phyloP scores from a whole-genome alignment of 1,284 basidiomycete species.

The Ceratobasidium sp. region DNA sequence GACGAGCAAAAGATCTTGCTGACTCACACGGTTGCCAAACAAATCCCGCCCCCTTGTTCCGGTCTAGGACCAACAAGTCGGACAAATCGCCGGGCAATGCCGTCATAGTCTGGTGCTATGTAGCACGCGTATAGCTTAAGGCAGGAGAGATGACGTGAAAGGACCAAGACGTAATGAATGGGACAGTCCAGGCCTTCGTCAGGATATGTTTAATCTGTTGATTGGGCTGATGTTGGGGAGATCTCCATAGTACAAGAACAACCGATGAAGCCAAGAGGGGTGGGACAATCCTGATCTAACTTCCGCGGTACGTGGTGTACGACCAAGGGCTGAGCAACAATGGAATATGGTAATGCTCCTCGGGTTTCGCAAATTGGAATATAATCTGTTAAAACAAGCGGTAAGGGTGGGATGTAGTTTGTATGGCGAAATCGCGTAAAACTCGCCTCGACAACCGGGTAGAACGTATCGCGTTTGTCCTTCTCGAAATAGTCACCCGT shows the following conservation, averaged over 20 bases:
- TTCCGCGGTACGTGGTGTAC: slow-evolving; percentile 93
- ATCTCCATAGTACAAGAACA: no score
- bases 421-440: background rate
- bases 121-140: no score
- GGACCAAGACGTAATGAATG: no score
- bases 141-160: no score
- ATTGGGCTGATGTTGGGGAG: background rate
- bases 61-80: background rate
- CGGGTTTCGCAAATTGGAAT: slow-evolving; percentile 76
- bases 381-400: slow-evolving; percentile 68
- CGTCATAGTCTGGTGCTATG: background rate
- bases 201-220: background rate
- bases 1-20: background rate
- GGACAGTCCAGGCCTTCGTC: no score
- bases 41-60: background rate
- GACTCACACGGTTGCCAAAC: background rate
- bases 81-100: background rate
- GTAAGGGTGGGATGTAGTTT: background rate
- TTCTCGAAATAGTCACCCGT: slow-evolving; percentile 85
- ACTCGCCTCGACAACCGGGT: slow-evolving; percentile 87
- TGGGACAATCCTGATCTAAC: slow-evolving; percentile 58
- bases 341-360: slow-evolving; percentile 92
- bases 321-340: slow-evolving; percentile 92
- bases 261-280: background rate
- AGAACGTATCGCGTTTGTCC: slow-evolving; percentile 77